A percentile compares a stretch with the other conserved stretches of the same genome.
phyloP scores from a whole-genome alignment of 495 filamentous ascomycete species.

The Xylaria cubensis region DNA sequence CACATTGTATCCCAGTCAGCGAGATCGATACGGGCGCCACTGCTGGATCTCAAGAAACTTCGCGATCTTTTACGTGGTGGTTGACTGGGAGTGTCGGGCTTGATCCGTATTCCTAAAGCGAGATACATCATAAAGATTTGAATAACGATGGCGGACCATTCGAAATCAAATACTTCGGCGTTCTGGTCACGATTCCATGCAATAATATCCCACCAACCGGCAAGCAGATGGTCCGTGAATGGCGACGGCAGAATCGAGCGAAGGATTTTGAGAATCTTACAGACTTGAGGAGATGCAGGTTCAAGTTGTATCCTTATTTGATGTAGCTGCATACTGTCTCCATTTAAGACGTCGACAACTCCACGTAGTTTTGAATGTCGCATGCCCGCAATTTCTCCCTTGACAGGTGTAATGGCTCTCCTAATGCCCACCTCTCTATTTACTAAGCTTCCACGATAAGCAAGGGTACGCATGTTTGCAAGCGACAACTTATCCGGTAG shows the following conservation, averaged over 20 bases:
- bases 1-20: conserved; percentile 50
- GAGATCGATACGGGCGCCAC: conserved; percentile 40
- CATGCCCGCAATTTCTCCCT: conserved; percentile 49
- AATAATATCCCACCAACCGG: conserved; percentile 78
- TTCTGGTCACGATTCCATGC: conserved; percentile 67
- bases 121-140: conserved; percentile 65
- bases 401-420: conserved; percentile 39
- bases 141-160: conserved; percentile 82
- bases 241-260: conserved; percentile 65
- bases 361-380: conserved; percentile 59
- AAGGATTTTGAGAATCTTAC: conserved; percentile 64
- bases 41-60: conserved; percentile 40
- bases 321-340: conserved; percentile 62
- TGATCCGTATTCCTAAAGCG: conserved; percentile 40
- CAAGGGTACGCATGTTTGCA: conserved; percentile 47
- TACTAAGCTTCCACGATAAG: conserved; percentile 46
- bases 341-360: conserved; percentile 68
- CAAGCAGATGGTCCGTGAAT: conserved; percentile 68
- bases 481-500: conserved; percentile 52
- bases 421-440: conserved; percentile 37
- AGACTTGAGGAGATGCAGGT: conserved; percentile 66
- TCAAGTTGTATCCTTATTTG: conserved; percentile 70
- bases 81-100: conserved; percentile 28
- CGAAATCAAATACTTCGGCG: conserved; percentile 60
- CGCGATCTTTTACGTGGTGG: conserved; percentile 35